These are phyloP conservation scores for Canariomyces notabilis DNA, from an alignment of 2,329 filamentous ascomycete genomes.

Conservation along the genomic window DNA sequence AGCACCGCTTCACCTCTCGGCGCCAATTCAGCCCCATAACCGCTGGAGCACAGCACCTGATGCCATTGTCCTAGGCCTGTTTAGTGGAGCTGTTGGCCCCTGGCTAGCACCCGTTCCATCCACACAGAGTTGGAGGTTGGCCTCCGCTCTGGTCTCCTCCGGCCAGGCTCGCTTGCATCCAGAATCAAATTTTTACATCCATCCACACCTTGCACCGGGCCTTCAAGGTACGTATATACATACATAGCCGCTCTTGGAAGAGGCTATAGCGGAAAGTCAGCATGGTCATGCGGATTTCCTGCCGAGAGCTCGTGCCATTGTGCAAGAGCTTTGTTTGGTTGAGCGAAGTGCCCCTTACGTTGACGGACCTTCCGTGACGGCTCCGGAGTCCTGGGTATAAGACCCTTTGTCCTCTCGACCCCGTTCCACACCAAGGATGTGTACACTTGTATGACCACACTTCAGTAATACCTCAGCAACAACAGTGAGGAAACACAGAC, in stretches of 20 bases:
- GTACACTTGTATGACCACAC: no score
- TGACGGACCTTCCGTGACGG: not conserved
- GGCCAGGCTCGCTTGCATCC: not conserved
- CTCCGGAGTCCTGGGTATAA: no score
- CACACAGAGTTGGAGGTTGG: no score
- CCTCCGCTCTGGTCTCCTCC: not conserved
- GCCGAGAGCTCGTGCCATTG: slow-evolving; percentile 12
- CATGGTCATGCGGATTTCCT: slow-evolving; percentile 14
- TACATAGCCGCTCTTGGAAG: no score
- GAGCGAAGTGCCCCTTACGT: not conserved
- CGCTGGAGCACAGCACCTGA: not conserved
- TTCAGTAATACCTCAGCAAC: no score
- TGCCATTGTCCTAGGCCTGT: not conserved
- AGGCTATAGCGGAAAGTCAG: slow-evolving; percentile 4
- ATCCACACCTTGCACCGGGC: no score
- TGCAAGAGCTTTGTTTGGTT: slow-evolving; percentile 15
- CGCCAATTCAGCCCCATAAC: slow-evolving; percentile 15
- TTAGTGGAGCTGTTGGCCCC: not conserved
- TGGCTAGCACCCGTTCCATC: no score
- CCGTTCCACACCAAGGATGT: not conserved
- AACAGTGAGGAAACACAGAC: no score
- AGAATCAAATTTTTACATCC: not conserved
- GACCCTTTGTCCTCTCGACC: not conserved
- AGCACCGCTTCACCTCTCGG: slow-evolving; percentile 16
- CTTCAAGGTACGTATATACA: no score